Percentiles rank a stretch among this genome's conserved stretches.
Conservation (phyloP, 2,329 filamentous ascomycete genomes). For the Exophiala viscosa region DNA sequence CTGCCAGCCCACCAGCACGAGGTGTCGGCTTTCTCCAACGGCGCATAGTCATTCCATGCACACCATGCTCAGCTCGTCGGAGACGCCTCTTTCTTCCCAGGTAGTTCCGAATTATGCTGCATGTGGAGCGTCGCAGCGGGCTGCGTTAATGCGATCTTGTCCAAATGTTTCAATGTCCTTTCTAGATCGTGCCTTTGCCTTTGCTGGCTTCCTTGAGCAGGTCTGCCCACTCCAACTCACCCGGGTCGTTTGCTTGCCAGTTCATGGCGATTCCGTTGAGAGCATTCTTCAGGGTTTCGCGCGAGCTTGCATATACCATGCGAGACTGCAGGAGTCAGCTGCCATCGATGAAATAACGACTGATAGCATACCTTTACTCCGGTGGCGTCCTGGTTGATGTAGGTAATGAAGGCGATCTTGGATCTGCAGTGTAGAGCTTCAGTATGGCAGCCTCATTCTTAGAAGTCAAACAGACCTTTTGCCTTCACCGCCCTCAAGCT, state of each 20-base stretch:
- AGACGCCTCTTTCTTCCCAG: constrained; percentile 1
- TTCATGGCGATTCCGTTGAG: constrained; percentile 39
- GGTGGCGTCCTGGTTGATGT: constrained; percentile 30
- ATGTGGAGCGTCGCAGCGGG: too few species aligned
- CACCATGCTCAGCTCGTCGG: constrained; percentile 9
- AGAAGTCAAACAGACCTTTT: constrained; percentile 39
- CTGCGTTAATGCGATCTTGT: not conserved
- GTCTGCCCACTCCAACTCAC: constrained; percentile 34
- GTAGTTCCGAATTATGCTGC: not conserved
- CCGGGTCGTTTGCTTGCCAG: constrained; percentile 34
- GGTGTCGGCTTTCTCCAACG: constrained; percentile 12
- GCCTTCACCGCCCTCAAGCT: constrained; percentile 46
- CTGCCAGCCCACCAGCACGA: constrained; percentile 14
- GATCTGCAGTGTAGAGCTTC: constrained; percentile 33
- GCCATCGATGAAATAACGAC: constrained; percentile 10
- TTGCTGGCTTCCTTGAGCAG: constrained; percentile 34
- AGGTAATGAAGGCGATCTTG: constrained; percentile 51
- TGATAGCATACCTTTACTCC: constrained; percentile 27
- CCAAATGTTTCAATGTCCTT: not conserved
- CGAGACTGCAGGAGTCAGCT: constrained; percentile 35
- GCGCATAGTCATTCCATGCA: constrained; percentile 6
- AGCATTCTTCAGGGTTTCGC: constrained; percentile 47
- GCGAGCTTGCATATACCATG: constrained; percentile 51
- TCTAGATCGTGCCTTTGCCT: constrained; percentile 29
- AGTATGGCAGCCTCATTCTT: not conserved